These are phyloP conservation scores for Colletotrichum sp. DNA, from an alignment of 2,329 filamentous ascomycete species.

Conservation along the genomic window DNA sequence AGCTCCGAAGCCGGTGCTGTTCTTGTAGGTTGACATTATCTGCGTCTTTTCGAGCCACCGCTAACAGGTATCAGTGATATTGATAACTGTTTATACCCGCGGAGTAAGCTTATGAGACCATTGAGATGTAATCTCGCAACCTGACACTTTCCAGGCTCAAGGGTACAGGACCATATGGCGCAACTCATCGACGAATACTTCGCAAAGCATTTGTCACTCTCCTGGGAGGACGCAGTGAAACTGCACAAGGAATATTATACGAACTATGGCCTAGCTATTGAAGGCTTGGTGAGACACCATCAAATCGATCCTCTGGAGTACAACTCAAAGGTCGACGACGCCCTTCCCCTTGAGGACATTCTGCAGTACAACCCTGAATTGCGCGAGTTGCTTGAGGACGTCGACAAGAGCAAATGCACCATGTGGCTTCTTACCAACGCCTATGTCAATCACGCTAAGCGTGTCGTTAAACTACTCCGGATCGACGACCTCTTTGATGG, in stretches of 20 bases:
- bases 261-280: slow-evolving; percentile 95
- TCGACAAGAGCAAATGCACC: slow-evolving; percentile 84
- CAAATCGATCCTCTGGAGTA: slow-evolving; percentile 95
- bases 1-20: slow-evolving; percentile 43
- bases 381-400: slow-evolving; percentile 76
- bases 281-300: slow-evolving; percentile 92
- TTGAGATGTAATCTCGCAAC: not conserved
- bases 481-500: slow-evolving; percentile 93
- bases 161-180: slow-evolving; percentile 89
- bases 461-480: slow-evolving; percentile 80
- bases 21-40: slow-evolving; percentile 40
- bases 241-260: slow-evolving; percentile 93
- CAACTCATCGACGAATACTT: slow-evolving; percentile 75
- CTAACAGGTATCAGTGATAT: slow-evolving; percentile 73
- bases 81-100: slow-evolving; percentile 96
- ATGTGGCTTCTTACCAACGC: slow-evolving; percentile 97
- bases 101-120: slow-evolving; percentile 59
- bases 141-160: slow-evolving; percentile 58
- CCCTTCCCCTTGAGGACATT: slow-evolving; percentile 83
- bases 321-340: slow-evolving; percentile 93
- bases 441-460: slow-evolving; percentile 84
- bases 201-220: slow-evolving; percentile 73
- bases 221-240: slow-evolving; percentile 78
- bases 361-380: slow-evolving; percentile 80
- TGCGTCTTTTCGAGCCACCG: too few relatives aligned